Base-by-base conservation (phyloP, 768 basidiomycete species). In the Boletus subcaerulescens region DNA sequence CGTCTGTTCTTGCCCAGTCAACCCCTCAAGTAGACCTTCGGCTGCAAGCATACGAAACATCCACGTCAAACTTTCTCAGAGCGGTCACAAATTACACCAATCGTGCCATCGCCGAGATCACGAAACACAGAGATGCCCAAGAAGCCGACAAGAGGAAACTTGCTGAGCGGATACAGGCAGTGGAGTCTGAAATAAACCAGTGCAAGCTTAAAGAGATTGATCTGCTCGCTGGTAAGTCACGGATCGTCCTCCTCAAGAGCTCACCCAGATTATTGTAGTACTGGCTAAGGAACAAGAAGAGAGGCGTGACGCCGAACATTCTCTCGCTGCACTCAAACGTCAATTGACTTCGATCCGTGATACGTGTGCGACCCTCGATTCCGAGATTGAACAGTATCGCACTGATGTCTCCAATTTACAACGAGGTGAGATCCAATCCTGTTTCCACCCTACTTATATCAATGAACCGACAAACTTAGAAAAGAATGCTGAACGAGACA, bases 171-270 rank as follows among this genome's bases (percentile, higher is more conserved):
- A 81, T 73, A 10, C 78, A 83, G 42, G 76, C 80, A 9, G 76
- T 84, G 0, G 88, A 93, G 66, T 63, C 74, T 0, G 87, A 92
- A 69, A 93, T 81, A 2, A 85, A 82, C 50, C 76, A 84, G 42
- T 92, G 89, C 72, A 89, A 92, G 60, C 66, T 89, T 48, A 80
- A 77, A 62, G 93, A 94, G 71, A 86, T 91, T 31, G 86, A 90
- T 48, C 78, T 95, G 52, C 78, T 91, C 3, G 80, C 82, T 52
- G 81, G 92, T 93, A 68, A n/a, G 82, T 74, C 15, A 33, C 33
- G 52, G 18, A 22, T 26, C 60, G 5, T 39, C 10, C n/a, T 35
- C 9, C 5, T 17, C 17, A 35, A 45, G 14, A n/a, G 43, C 38
- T 22, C 12, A 43, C 26, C 24, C 6, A 35, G 39, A 42, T 8